phyloP scores from a whole-genome alignment of 106 monocot genomes.

The Dendrobium nobile region DNA sequence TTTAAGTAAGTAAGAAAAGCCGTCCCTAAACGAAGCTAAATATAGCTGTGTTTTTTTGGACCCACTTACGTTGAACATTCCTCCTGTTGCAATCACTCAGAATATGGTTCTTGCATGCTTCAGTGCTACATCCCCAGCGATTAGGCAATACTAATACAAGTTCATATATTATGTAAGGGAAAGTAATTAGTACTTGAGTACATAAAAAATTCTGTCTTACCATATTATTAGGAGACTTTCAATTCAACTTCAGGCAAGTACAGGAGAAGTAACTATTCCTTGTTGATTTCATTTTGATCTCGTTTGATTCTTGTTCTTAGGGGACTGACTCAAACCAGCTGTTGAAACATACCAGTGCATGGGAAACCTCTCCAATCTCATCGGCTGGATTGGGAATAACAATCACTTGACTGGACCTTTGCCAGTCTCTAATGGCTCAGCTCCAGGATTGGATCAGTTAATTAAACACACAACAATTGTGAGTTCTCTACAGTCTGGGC shows the following conservation, averaged over 20 bases:
- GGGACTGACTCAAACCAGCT: conserved; percentile 7
- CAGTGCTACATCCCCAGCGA: not conserved
- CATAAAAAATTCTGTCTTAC: not conserved
- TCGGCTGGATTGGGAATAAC: conserved; percentile 1
- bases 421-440: conserved; percentile 7
- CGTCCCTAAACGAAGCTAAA: too few relatives aligned
- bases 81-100: conserved; percentile 7
- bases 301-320: not conserved
- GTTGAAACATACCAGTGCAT: conserved; percentile 5
- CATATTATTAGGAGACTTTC: not conserved
- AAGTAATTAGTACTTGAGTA: not conserved
- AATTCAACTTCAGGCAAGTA: too few relatives aligned
- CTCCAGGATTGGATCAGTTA: conserved; percentile 8
- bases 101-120: conserved; percentile 16
- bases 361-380: conserved; percentile 1
- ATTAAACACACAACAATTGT: conserved; percentile 5
- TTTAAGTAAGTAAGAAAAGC: too few relatives aligned
- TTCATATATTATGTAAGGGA: conserved; percentile 6
- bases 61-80: not conserved
- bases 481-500: not conserved
- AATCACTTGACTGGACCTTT: conserved; percentile 14
- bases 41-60: not conserved
- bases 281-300: not conserved
- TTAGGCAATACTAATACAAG: conserved; percentile 9
- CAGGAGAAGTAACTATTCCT: not conserved